A percentile compares a stretch with the other conserved stretches of the same genome.
These are phyloP conservation scores for Auricularia auricula-judae DNA, from an alignment of 768 basidiomycete genomes.

Conservation along the genomic window DNA sequence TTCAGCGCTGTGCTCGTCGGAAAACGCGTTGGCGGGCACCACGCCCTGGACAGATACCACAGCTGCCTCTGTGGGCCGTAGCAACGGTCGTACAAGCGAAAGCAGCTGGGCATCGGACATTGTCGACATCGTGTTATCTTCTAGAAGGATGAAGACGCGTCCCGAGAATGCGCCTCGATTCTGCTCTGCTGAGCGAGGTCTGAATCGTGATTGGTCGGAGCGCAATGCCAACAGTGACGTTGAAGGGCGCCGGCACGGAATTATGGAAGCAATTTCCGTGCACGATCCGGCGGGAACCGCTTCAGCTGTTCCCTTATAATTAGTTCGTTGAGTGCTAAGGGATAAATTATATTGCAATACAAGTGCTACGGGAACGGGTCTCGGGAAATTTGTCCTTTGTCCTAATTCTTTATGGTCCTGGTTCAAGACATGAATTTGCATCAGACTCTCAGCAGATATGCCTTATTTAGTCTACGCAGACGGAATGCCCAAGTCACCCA, in stretches of 20 bases:
- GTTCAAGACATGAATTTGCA: too few species aligned
- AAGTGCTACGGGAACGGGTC: too few species aligned
- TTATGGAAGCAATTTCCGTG: too few species aligned
- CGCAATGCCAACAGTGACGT: not conserved
- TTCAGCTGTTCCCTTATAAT: too few species aligned
- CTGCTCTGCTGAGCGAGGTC: not conserved
- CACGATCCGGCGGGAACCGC: too few species aligned
- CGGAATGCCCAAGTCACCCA: too few species aligned
- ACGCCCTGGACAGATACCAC: not conserved
- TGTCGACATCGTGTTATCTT: not conserved
- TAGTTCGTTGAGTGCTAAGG: too few species aligned
- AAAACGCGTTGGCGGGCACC: not conserved
- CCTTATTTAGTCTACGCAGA: too few species aligned
- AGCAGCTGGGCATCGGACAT: not conserved
- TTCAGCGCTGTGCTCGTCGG: not conserved
- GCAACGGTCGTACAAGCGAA: not conserved
- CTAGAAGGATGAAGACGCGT: not conserved
- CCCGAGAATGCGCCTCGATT: not conserved
- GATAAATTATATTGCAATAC: too few species aligned
- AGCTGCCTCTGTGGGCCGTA: not conserved
- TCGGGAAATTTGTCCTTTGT: too few species aligned
- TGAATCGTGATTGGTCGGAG: not conserved
- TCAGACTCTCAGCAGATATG: too few species aligned
- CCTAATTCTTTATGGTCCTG: too few species aligned
- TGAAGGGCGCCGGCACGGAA: not conserved